Evolutionary conservation across 768 basidiomycete genomes (phyloP).

Genomic region (Hericium alpestre): DNA sequence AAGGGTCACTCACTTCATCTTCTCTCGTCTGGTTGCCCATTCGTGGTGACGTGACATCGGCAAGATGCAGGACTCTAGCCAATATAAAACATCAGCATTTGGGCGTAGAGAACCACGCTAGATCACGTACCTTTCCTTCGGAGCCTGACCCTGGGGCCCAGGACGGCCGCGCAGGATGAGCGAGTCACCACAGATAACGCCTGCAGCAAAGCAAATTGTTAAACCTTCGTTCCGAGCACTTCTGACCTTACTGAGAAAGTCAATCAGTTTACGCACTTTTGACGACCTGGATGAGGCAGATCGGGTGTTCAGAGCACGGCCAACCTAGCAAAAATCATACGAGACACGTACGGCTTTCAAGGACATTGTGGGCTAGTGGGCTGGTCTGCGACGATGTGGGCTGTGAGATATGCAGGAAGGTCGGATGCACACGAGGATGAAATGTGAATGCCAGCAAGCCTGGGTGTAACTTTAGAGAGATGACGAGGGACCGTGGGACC

Average conservation of each 20-base stretch:
- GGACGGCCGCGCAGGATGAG: constrained; percentile 71
- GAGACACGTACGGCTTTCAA: constrained; percentile 57
- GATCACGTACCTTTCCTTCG: constrained; percentile 70
- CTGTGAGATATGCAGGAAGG: background rate
- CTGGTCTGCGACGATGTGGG: background rate
- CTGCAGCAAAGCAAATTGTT: constrained; percentile 32
- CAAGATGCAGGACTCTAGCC: constrained; percentile 75
- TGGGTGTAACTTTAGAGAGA: background rate
- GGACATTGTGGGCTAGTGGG: constrained; percentile 36
- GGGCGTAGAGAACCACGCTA: background rate
- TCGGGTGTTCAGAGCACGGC: background rate
- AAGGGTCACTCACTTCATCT: constrained; percentile 60
- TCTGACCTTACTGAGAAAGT: background rate
- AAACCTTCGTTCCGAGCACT: background rate
- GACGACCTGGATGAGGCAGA: constrained; percentile 32
- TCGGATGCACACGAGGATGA: background rate
- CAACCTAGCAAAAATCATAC: background rate
- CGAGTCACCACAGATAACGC: constrained; percentile 85
- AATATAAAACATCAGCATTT: background rate
- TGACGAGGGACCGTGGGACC: background rate
- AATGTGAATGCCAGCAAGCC: constrained; percentile 1
- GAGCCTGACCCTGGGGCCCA: constrained; percentile 73
- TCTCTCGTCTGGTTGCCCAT: constrained; percentile 74
- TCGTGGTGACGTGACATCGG: constrained; percentile 76
- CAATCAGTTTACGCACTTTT: constrained; percentile 35